A percentile compares a stretch with the other conserved stretches of the same genome.
Evolutionary conservation across 179 eudicot species (phyloP).

Genomic region (Beta lomatogona): DNA sequence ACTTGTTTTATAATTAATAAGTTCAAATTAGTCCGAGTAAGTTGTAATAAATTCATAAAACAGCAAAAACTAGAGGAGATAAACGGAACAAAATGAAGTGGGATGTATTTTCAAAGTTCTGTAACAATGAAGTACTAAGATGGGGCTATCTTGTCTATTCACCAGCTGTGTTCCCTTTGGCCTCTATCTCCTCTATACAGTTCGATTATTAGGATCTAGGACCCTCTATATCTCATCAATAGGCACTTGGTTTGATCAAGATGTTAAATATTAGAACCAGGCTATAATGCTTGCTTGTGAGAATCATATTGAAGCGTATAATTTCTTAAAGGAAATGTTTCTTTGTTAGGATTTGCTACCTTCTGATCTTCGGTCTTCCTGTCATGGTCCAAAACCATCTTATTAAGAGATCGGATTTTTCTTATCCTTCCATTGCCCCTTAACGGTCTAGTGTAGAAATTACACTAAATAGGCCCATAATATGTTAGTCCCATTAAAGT

Average conservation of each 20-base stretch:
- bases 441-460: neutral
- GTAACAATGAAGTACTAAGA: neutral
- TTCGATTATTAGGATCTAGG: slow-evolving; percentile 1
- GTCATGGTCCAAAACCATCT: no score
- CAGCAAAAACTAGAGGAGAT: no score
- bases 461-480: neutral
- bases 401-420: neutral
- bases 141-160: slow-evolving; percentile 4
- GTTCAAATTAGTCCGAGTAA: no score
- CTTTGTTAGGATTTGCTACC: no score
- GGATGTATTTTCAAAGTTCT: neutral
- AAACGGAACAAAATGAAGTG: no score
- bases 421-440: neutral
- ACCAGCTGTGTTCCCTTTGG: neutral
- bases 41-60: no score
- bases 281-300: neutral
- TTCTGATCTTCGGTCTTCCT: no score
- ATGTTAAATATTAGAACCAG: neutral
- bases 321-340: neutral
- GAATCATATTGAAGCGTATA: neutral
- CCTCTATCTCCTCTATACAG: neutral
- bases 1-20: no score
- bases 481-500: neutral
- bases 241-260: slow-evolving; percentile 6
- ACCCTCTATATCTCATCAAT: neutral